Evolutionary conservation across 2,329 filamentous ascomycete species (phyloP), one percentile per base, ranked within the genome.

Genomic region (Fusarium musae): DNA sequence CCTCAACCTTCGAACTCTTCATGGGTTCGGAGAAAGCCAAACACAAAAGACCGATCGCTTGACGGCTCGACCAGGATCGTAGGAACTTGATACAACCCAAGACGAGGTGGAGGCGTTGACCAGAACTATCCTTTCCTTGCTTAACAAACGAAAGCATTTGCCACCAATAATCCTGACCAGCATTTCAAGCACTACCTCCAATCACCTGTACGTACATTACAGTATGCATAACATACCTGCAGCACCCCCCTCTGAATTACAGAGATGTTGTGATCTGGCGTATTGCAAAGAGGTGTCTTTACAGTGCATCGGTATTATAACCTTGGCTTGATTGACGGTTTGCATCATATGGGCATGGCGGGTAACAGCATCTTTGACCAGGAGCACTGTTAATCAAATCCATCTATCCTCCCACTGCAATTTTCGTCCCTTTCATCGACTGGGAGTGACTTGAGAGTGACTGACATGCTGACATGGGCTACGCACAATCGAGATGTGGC

Each of bases 181-280:
- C 57, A 50, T 47, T 60, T 69, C 53, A 56, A 71, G 56, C 73
- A 73, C 75, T 67, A 67, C 61, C 54, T 66, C 73, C 63, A 64
- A 63, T 69, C 43, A 69, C 28, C 69, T 77, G 77, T 72, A 78
- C 73, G 80, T 81, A 80, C 78, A 78, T 75, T 79, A 79, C 80
- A 80, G 78, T 80, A 82, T 82, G 80, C 80, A 79, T 74, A 80
- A 80, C 80, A 82, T 82, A 80, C 80, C 46, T 82, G 78, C 80
- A 79, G 78, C 74, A 66, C 63, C 70, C 73, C 68, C 66, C 72
- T 68, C 50, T 63, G 53, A 49, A 67, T 39, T 36, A 63, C 59
- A 57, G 63, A 69, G 56, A 73, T 66, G 65, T 58, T 60, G 59
- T 73, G 62, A 63, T 63, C 66, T 72, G 53, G 42, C 59, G 69